Evolutionary conservation across 768 basidiomycete genomes (phyloP).

Genomic region (Lactarius quietus): DNA sequence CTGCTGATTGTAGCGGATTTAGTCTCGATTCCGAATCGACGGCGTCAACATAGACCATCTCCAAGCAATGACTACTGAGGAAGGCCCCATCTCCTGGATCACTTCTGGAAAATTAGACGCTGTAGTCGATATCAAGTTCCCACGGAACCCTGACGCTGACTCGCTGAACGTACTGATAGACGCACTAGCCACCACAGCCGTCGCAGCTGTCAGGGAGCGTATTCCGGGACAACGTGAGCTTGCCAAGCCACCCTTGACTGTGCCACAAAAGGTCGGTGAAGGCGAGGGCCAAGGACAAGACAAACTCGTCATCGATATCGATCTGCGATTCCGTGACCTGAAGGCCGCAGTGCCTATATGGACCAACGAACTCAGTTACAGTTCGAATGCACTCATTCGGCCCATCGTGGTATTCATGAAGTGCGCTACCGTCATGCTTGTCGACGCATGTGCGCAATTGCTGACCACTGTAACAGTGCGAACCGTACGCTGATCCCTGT

Average conservation of each 20-base stretch:
- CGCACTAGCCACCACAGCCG: slow-evolving; percentile 65
- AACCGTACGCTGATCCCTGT: slow-evolving; percentile 94
- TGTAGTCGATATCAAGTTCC: slow-evolving; percentile 97
- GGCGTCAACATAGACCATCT: slow-evolving; percentile 96
- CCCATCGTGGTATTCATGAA: slow-evolving; percentile 99
- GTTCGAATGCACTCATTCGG: slow-evolving; percentile 87
- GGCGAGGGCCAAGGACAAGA: slow-evolving; percentile 38
- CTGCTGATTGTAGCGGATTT: slow-evolving; percentile 4
- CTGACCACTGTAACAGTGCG: slow-evolving; percentile 48
- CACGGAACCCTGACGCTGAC: slow-evolving; percentile 66
- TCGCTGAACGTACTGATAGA: slow-evolving; percentile 85
- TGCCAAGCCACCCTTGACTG: slow-evolving; percentile 79
- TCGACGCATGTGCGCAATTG: not conserved
- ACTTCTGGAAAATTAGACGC: slow-evolving; percentile 95
- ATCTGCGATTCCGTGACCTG: slow-evolving; percentile 89
- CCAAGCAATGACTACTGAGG: slow-evolving; percentile 74
- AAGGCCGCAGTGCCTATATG: slow-evolving; percentile 95
- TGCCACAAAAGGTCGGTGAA: slow-evolving; percentile 49
- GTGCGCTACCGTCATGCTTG: slow-evolving; percentile 37
- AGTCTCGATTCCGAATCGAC: slow-evolving; percentile 96
- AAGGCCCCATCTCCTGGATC: slow-evolving; percentile 96
- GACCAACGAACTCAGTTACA: slow-evolving; percentile 81
- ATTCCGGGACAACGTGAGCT: slow-evolving; percentile 88
- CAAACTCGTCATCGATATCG: slow-evolving; percentile 83
- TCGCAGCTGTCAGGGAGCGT: slow-evolving; percentile 50